Percentiles rank a stretch among this genome's conserved stretches.
phyloP scores from a whole-genome alignment of 768 basidiomycete genomes.

The Sporobolomyces pararoseus region DNA sequence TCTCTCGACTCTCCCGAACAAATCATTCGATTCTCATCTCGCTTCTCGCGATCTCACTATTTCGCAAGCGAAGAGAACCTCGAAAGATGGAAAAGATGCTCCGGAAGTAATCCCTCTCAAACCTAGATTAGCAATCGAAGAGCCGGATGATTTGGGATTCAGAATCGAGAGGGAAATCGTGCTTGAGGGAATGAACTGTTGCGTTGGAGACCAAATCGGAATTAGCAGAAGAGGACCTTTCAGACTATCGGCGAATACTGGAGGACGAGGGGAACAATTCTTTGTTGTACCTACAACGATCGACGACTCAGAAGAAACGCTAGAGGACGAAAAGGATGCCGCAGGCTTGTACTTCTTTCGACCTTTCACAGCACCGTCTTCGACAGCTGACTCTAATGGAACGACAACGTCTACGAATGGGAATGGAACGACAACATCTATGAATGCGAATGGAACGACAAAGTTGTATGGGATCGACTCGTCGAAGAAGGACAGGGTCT shows the following conservation, averaged over 20 bases:
- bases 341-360: conserved; percentile 19
- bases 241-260: neutral
- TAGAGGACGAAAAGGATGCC: neutral
- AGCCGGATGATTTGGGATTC: neutral
- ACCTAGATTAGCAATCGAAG: neutral
- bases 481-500: neutral
- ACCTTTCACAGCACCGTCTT: conserved; percentile 1
- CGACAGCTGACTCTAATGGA: neutral
- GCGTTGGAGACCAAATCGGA: conserved; percentile 20
- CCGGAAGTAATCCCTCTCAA: neutral
- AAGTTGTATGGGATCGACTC: too few species aligned
- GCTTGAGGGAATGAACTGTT: conserved; percentile 11
- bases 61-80: neutral
- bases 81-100: neutral
- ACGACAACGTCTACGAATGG: too few species aligned
- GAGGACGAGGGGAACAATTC: neutral
- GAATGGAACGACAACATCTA: too few species aligned
- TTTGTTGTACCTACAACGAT: conserved; percentile 3
- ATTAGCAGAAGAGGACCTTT: neutral
- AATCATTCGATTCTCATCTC: neutral
- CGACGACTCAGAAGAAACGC: neutral
- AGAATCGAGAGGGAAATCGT: conserved; percentile 11
- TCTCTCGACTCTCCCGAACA: neutral
- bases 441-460: too few species aligned
- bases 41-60: neutral